phyloP scores from a whole-genome alignment of 768 basidiomycete genomes.

The Kwoniella sp. region DNA sequence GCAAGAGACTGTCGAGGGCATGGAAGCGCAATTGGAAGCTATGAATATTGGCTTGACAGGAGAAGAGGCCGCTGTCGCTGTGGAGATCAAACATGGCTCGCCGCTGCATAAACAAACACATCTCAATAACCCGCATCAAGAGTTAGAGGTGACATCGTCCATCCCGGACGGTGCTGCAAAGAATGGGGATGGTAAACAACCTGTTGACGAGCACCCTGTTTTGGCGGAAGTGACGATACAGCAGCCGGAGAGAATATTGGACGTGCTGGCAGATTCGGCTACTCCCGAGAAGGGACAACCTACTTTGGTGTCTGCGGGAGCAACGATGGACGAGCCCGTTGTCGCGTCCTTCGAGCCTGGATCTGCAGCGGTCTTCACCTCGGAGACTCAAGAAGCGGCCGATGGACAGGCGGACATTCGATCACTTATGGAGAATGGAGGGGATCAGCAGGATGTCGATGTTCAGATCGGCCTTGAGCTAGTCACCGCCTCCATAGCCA shows the following conservation, averaged over 20 bases:
- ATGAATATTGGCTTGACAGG: constrained; percentile 19
- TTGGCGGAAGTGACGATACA: not conserved
- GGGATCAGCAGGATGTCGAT: no score
- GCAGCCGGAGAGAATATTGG: not conserved
- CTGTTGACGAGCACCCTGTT: no score
- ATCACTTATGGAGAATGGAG: no score
- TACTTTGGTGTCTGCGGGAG: not conserved
- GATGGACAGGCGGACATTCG: no score
- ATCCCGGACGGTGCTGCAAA: not conserved
- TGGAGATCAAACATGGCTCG: constrained; percentile 6
- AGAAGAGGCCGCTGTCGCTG: constrained; percentile 16
- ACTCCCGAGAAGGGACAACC: not conserved
- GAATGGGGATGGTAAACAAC: constrained; percentile 1
- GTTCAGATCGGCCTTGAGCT: no score
- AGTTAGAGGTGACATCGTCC: not conserved
- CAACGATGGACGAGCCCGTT: not conserved
- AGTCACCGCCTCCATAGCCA: no score
- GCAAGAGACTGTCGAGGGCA: constrained; percentile 3
- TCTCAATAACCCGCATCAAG: not conserved
- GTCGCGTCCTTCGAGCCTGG: no score
- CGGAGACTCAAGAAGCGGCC: no score
- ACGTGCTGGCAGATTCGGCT: not conserved
- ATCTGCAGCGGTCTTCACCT: no score
- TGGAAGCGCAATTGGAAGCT: constrained; percentile 23
- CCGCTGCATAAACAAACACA: not conserved